phyloP scores from a whole-genome alignment of 495 filamentous ascomycete species.

The Podospora sp. region DNA sequence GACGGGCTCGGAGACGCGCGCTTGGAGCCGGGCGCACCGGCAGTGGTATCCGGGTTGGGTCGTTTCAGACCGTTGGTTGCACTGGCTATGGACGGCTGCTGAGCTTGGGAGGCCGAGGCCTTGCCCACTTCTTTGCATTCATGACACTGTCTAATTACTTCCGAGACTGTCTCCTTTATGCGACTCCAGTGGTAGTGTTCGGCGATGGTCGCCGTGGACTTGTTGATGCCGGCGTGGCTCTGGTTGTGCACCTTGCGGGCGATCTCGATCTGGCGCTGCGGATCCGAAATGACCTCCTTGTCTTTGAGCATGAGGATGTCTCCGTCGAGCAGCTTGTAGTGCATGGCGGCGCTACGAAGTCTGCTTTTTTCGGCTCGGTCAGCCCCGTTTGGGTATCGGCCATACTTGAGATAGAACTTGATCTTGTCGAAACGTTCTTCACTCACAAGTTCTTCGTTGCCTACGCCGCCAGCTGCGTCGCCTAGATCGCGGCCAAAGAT shows the following conservation, averaged over 20 bases:
- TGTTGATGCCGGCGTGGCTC: constrained; percentile 95
- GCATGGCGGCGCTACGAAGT: constrained; percentile 87
- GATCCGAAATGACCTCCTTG: constrained; percentile 94
- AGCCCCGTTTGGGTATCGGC: constrained; percentile 89
- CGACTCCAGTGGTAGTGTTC: constrained; percentile 97
- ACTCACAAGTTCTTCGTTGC: constrained; percentile 82
- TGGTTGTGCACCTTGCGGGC: constrained; percentile 72
- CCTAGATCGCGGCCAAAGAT: constrained; percentile 89
- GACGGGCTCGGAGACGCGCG: constrained; percentile 34
- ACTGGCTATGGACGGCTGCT: constrained; percentile 16
- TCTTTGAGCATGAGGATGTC: constrained; percentile 95
- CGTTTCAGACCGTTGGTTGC: constrained; percentile 32
- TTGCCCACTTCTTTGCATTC: constrained; percentile 86
- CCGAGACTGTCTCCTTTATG: constrained; percentile 95
- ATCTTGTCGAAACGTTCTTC: constrained; percentile 99
- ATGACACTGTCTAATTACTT: constrained; percentile 88
- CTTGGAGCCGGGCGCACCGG: constrained; percentile 32
- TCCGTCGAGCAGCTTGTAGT: constrained; percentile 82
- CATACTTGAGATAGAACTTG: constrained; percentile 91
- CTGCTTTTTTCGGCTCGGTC: constrained; percentile 96
- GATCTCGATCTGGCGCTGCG: constrained; percentile 89
- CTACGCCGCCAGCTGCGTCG: constrained; percentile 41
- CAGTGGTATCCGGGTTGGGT: constrained; percentile 22
- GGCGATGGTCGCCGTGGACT: constrained; percentile 91
- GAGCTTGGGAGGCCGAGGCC: constrained; percentile 28